Evolutionary conservation across 768 basidiomycete species (phyloP).

Genomic region (Boletus subparvulus): DNA sequence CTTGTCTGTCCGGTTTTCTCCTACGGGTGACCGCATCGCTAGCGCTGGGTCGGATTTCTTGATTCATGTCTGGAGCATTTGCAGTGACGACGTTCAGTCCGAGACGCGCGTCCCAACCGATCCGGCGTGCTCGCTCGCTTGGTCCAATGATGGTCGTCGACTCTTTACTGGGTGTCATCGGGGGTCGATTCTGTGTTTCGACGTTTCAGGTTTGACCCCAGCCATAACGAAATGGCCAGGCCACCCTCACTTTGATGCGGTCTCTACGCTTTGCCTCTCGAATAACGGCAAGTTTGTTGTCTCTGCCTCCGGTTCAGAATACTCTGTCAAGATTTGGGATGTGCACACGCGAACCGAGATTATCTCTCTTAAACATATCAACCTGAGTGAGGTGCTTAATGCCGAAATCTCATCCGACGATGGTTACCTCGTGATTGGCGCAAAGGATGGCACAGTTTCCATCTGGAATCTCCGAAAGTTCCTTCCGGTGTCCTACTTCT

Average conservation of each 20-base stretch:
- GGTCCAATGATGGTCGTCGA: slow-evolving; percentile 17
- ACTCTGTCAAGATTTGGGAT: slow-evolving; percentile 20
- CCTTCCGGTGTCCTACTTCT: slow-evolving; percentile 12
- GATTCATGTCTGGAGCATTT: slow-evolving; percentile 10
- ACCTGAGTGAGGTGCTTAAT: slow-evolving; percentile 7
- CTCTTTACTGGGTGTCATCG: slow-evolving; percentile 16
- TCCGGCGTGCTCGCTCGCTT: slow-evolving; percentile 15
- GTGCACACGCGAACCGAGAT: slow-evolving; percentile 2
- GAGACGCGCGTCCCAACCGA: neutral
- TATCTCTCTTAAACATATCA: slow-evolving; percentile 2
- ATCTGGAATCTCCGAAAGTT: slow-evolving; percentile 16
- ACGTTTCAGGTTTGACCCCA: neutral
- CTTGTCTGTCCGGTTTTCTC: slow-evolving; percentile 23
- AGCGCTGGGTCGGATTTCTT: slow-evolving; percentile 2
- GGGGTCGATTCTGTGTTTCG: slow-evolving; percentile 15
- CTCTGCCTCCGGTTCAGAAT: slow-evolving; percentile 18
- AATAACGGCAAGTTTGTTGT: slow-evolving; percentile 21
- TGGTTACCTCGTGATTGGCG: neutral
- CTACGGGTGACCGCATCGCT: slow-evolving; percentile 20
- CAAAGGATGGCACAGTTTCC: slow-evolving; percentile 5
- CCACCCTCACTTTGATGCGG: slow-evolving; percentile 11
- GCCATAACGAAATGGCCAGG: slow-evolving; percentile 3
- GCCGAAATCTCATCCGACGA: slow-evolving; percentile 18
- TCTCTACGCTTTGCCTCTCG: slow-evolving; percentile 19
- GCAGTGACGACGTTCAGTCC: neutral